Conservation (phyloP, 306 rosid species). For the Pachyrhizus erosus region DNA sequence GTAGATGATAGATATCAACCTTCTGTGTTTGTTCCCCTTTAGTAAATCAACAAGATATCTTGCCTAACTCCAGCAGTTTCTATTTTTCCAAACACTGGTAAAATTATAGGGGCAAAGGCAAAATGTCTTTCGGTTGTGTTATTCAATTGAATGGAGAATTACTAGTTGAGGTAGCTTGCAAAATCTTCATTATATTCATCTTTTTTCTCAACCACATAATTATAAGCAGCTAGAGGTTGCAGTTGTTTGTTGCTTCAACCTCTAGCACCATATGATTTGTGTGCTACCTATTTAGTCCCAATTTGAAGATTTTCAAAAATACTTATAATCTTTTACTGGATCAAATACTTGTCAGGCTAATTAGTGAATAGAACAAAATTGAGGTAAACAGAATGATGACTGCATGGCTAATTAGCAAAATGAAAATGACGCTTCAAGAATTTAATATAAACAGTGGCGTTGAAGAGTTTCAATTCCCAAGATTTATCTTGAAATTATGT, state of each 20-base stretch:
- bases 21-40: neutral
- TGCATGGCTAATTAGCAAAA: neutral
- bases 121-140: neutral
- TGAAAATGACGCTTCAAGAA: neutral
- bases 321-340: neutral
- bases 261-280: neutral
- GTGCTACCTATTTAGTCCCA: neutral
- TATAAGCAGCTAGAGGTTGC: neutral
- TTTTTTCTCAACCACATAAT: neutral
- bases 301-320: neutral
- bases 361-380: neutral
- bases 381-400: neutral
- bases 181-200: neutral
- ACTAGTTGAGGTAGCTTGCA: neutral
- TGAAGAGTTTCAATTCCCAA: neutral
- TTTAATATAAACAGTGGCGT: neutral
- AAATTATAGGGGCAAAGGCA: neutral
- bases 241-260: neutral
- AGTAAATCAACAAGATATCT: neutral
- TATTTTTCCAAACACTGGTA: neutral
- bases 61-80: neutral
- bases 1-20: constrained; percentile 4
- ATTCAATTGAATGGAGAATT: neutral
- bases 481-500: neutral
- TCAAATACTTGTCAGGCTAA: no score